Evolutionary conservation across 2,329 filamentous ascomycete genomes (phyloP), one percentile per base, ranked within the genome.

Genomic region (Fusarium coicis): DNA sequence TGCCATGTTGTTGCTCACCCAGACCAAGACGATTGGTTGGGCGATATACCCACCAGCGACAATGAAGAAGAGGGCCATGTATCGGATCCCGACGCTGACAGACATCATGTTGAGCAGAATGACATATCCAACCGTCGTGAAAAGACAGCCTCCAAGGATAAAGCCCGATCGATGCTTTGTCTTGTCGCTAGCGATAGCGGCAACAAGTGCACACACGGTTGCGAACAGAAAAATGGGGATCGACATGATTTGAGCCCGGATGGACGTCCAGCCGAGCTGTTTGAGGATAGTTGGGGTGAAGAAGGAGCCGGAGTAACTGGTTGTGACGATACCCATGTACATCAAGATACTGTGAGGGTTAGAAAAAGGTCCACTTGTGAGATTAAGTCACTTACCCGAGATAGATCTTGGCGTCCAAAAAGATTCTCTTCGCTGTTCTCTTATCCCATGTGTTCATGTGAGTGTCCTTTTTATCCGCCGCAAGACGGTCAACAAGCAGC

Each of bases 351-450:
- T 47, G 2, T 6, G 3, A 11, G 7, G 4, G 44, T 47, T n/a
- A 47, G 19, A 4, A 30, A 47, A 11, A 47, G 2, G 1, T 16
- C 4, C 4, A 30, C 3, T n/a, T 0, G 4, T 0, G 19, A n/a
- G 26, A 10, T 30, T n/a, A 3, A 16, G 21, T 21, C 0, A 11
- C 44, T 30, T 47, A 47, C 44, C 44, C 44, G 10, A 47, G 44
- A n/a, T 47, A 47, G 5, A 47, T 47, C 19, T 47, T 47, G 26
- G n/a, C 14, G 2, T 47, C 44, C 7, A 26, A 47, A 10, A 47
- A 47, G 1, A 47, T 47, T 21, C 44, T 47, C 26, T 47, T 47
- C 2, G 44, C 19, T 30, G 44, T 47, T 16, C 1, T 47, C 19
- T 47, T 47, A 3, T 47, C 44, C 44, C 44, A 47, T 2, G 6